These are phyloP conservation scores for Melastoma candidum DNA, from an alignment of 441 rosid species.

Conservation along the genomic window DNA sequence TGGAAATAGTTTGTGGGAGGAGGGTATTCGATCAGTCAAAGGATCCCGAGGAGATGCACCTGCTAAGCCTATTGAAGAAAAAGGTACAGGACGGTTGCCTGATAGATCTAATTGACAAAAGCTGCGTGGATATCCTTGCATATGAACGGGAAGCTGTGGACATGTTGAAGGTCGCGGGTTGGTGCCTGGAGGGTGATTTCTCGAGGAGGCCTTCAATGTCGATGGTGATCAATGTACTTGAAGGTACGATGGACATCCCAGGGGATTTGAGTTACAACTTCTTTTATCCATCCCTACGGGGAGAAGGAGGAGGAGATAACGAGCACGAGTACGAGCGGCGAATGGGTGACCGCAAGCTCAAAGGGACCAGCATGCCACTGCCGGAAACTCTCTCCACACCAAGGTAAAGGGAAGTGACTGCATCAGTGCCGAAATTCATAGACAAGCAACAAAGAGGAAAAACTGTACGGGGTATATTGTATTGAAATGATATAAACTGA, in stretches of 20 bases:
- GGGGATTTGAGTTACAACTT: neutral
- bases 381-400: too few species aligned
- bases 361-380: too few species aligned
- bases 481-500: too few species aligned
- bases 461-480: too few species aligned
- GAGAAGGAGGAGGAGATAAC: too few species aligned
- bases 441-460: too few species aligned
- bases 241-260: neutral
- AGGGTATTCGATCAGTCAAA: neutral
- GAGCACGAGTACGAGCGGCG: too few species aligned
- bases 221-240: neutral
- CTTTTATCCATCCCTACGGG: too few species aligned
- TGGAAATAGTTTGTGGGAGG: neutral
- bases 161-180: constrained; percentile 7
- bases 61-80: neutral
- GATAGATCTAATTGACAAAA: neutral
- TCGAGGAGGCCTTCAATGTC: constrained; percentile 5
- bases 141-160: constrained; percentile 10
- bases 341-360: too few species aligned
- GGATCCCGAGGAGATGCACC: neutral
- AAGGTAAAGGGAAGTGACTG: too few species aligned
- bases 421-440: too few species aligned
- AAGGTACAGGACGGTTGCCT: neutral
- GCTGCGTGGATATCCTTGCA: neutral
- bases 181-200: constrained; percentile 3